phyloP scores from a whole-genome alignment of 345 rosid genomes.

The Nasturtium officinale region DNA sequence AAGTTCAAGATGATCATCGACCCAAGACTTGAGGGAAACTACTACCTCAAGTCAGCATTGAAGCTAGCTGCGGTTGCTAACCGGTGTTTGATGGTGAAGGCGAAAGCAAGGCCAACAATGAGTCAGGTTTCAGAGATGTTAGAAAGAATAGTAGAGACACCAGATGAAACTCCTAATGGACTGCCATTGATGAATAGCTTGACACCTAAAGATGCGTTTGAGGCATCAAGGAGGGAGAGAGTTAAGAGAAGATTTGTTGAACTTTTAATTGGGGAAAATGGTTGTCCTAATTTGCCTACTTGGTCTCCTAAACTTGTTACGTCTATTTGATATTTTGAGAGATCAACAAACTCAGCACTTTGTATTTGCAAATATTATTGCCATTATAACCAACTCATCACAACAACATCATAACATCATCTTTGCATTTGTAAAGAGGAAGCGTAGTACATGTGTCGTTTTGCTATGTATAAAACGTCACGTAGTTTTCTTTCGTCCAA shows the following conservation, averaged over 20 bases:
- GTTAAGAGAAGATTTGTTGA: constrained; percentile 58
- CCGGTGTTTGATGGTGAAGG: constrained; percentile 67
- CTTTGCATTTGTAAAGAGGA: neutral
- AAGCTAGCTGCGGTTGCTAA: constrained; percentile 84
- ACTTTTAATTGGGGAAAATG: constrained; percentile 49
- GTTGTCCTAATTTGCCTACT: constrained; percentile 56
- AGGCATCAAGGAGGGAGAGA: constrained; percentile 50
- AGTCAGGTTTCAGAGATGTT: constrained; percentile 77
- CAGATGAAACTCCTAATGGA: constrained; percentile 50
- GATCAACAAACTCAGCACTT: neutral
- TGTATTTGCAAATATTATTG: constrained; percentile 34
- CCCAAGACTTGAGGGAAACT: constrained; percentile 80
- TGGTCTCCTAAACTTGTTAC: constrained; percentile 57
- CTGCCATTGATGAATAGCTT: constrained; percentile 44
- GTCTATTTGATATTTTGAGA: constrained; percentile 27
- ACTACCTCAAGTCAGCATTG: constrained; percentile 59
- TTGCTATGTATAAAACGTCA: neutral
- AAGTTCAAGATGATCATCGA: constrained; percentile 77
- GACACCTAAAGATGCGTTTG: constrained; percentile 41
- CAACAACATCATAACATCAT: neutral
- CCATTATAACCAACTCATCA: constrained; percentile 8
- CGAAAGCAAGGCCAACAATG: constrained; percentile 76
- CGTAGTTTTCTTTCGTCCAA: neutral
- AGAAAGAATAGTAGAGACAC: constrained; percentile 54
- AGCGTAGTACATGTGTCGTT: neutral